Evolutionary conservation across 495 filamentous ascomycete species (phyloP), one percentile per base, ranked within the genome.

Genomic region (Entonaema liquescens): DNA sequence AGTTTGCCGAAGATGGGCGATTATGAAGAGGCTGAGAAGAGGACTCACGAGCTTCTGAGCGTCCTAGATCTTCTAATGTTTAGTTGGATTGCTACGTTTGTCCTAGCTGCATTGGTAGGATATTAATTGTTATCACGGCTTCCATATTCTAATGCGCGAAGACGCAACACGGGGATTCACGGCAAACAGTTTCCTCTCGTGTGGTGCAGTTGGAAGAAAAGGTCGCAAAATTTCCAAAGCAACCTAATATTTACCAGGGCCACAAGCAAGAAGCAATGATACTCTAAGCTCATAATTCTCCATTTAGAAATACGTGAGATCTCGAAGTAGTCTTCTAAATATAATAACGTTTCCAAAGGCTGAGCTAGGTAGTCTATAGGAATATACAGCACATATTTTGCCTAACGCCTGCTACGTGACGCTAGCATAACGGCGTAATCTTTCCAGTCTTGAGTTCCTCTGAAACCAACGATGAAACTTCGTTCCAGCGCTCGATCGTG

Each of bases 401-500:
- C 26, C 13, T 28, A 17, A 35, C 29, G n/a, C 29, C 29, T 28
- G 5, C 38, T 17, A 15, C 21, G n/a, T 23, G 9, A 2, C 17
- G 5, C 44, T 71, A 76, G 8, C 76, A 83, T 15, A 86, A 47
- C 5, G 82, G 81, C 25, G 74, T 73, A 38, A 85, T 80, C 35
- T 79, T 73, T 11, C 83, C 83, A 11, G 58, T 68, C 57, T 55
- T 36, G 38, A 84, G 67, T 64, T 86, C 84, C 28, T 78, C 63
- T 21, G 64, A 53, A 7, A 85, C 83, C n/a, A 74, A 42, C 6
- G 67, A 53, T 13, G 78, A 76, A 8, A 85, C 75, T 17, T 75
- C 76, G 15, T 82, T 70, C 83, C 83, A 85, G 38, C 80, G 74
- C 49, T 80, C 74, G 7, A 76, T 15, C 19, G 84, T 79, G 68